Conservation (phyloP, 441 rosid species). For the Aleurites moluccanus region DNA sequence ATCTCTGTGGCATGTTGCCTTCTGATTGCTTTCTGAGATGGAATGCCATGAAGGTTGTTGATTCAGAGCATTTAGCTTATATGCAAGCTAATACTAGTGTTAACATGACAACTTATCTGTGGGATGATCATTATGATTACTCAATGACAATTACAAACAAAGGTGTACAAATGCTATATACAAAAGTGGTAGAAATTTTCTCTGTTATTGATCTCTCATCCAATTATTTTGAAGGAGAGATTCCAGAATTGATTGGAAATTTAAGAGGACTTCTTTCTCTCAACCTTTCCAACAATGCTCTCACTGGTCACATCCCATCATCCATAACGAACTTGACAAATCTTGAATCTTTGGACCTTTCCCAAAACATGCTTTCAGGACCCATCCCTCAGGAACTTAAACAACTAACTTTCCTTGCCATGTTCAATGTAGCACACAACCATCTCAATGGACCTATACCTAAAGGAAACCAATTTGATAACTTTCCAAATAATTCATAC, state of each 20-base stretch:
- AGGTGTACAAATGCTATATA: slow-evolving; percentile 29
- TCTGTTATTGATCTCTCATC: slow-evolving; percentile 26
- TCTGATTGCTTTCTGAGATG: not conserved
- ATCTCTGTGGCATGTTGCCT: slow-evolving; percentile 4
- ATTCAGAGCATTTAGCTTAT: not conserved
- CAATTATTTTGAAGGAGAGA: slow-evolving; percentile 29
- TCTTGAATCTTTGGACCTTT: not conserved
- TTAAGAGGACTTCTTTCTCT: slow-evolving; percentile 30
- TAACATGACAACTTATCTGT: no score
- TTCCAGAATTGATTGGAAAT: slow-evolving; percentile 23
- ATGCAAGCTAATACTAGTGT: not conserved
- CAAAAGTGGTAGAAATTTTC: slow-evolving; percentile 12
- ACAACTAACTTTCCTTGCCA: slow-evolving; percentile 12
- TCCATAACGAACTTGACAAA: slow-evolving; percentile 15
- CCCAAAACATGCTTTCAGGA: slow-evolving; percentile 13
- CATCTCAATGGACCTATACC: slow-evolving; percentile 35
- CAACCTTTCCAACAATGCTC: slow-evolving; percentile 35
- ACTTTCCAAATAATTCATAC: slow-evolving; percentile 19
- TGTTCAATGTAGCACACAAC: slow-evolving; percentile 29
- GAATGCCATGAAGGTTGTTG: slow-evolving; percentile 2
- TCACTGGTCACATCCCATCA: slow-evolving; percentile 22
- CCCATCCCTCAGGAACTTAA: slow-evolving; percentile 31
- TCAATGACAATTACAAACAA: slow-evolving; percentile 29
- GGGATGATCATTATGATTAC: not conserved
- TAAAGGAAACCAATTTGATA: not conserved